Conservation (phyloP, 225 moss, liverwort and hornwort species). For the Marchantia paleacea region DNA sequence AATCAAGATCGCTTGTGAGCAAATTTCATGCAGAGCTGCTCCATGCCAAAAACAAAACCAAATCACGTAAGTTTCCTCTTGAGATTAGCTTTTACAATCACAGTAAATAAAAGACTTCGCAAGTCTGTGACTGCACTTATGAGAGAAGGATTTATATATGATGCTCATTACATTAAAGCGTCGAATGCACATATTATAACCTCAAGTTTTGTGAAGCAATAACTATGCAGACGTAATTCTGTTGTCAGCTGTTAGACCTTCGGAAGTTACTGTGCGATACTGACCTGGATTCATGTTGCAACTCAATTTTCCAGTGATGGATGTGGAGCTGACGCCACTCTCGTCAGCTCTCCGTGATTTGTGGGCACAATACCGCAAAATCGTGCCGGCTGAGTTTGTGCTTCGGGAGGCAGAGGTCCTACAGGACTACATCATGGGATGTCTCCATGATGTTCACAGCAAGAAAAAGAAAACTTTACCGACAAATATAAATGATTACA, state of each 20-base stretch:
- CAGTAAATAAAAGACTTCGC: no score
- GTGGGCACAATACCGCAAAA: not conserved
- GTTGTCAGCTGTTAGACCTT: not conserved
- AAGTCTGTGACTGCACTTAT: no score
- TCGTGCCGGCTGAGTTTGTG: not conserved
- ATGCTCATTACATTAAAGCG: no score
- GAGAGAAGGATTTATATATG: no score
- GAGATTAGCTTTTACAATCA: no score
- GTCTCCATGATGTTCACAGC: not conserved
- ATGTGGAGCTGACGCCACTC: not conserved
- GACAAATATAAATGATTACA: not conserved
- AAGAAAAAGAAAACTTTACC: not conserved
- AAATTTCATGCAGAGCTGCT: not conserved
- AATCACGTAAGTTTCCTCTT: not conserved
- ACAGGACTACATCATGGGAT: not conserved
- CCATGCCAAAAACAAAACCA: constrained; percentile 7
- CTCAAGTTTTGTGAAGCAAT: not conserved
- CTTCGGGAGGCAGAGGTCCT: not conserved
- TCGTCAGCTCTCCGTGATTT: not conserved
- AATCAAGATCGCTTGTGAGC: not conserved
- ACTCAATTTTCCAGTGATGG: not conserved
- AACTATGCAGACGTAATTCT: not conserved
- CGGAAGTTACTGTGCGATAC: not conserved
- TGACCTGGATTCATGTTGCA: not conserved
- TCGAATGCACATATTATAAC: not conserved